phyloP scores from a whole-genome alignment of 2,329 filamentous ascomycete genomes.

The Daldinia eschscholtzii region DNA sequence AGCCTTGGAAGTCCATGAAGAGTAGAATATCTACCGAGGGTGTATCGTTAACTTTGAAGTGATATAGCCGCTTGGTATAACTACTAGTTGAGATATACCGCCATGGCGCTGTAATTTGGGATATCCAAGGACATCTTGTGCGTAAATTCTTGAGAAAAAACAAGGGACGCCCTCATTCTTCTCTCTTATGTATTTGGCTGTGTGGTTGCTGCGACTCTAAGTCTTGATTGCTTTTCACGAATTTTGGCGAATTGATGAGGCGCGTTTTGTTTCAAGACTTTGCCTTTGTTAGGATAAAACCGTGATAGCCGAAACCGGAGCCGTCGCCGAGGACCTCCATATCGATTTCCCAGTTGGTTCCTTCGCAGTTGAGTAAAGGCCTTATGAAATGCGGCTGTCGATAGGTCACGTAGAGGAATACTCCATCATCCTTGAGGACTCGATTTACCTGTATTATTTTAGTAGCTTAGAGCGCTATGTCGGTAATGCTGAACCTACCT shows the following conservation, averaged over 20 bases:
- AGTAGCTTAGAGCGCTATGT: conserved; percentile 12
- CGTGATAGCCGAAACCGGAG: conserved; percentile 63
- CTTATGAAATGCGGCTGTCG: conserved; percentile 67
- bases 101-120: not conserved
- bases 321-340: conserved; percentile 58
- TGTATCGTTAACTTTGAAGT: not conserved
- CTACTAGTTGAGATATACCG: not conserved
- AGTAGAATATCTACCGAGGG: not conserved
- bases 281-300: conserved; percentile 49
- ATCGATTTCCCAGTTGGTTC: conserved; percentile 58
- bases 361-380: conserved; percentile 59
- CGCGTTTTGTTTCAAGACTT: not conserved
- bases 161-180: not conserved
- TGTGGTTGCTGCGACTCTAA: not conserved
- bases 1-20: not conserved
- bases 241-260: not conserved
- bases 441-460: conserved; percentile 56
- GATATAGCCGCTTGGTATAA: not conserved
- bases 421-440: conserved; percentile 61
- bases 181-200: not conserved
- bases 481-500: conserved; percentile 54
- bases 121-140: too few species aligned
- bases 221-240: not conserved
- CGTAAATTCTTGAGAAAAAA: conserved; percentile 1
- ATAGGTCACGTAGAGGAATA: conserved; percentile 67